A percentile compares a stretch with the other conserved stretches of the same genome.
phyloP scores from a whole-genome alignment of 805 yeast genomes.

The Candida dajiaensis region DNA sequence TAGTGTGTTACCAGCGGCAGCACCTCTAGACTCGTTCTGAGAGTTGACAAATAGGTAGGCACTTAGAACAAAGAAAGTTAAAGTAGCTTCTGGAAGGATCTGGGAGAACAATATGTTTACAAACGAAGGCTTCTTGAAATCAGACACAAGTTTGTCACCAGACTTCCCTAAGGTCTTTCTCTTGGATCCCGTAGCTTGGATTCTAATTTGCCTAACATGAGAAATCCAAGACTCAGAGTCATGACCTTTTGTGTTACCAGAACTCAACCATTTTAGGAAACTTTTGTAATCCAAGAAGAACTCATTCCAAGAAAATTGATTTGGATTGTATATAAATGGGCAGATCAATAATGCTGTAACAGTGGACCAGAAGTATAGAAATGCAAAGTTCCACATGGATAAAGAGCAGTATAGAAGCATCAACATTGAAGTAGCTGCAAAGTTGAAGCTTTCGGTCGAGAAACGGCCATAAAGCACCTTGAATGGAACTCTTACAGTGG shows the following conservation, averaged over 20 bases:
- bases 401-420: conserved; percentile 52
- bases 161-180: conserved; percentile 31
- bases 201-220: conserved; percentile 44
- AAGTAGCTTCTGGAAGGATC: conserved; percentile 32
- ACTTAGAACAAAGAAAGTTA: conserved; percentile 29
- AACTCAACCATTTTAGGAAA: conserved; percentile 37
- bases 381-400: conserved; percentile 54
- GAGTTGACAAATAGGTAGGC: conserved; percentile 52
- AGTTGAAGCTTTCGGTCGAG: conserved; percentile 60
- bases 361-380: conserved; percentile 61
- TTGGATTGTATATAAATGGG: conserved; percentile 61
- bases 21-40: conserved; percentile 38
- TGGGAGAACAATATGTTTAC: conserved; percentile 37
- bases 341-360: conserved; percentile 47
- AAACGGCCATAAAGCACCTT: conserved; percentile 61
- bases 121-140: conserved; percentile 45
- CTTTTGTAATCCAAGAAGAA: conserved; percentile 55
- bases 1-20: conserved; percentile 34
- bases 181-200: conserved; percentile 53
- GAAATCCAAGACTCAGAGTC: conserved; percentile 37
- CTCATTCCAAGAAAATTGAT: conserved; percentile 58
- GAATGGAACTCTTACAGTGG: conserved; percentile 67
- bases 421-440: conserved; percentile 48
- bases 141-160: conserved; percentile 35
- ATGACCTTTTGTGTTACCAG: conserved; percentile 40